Conservation (phyloP, 345 rosid species). For the Euphorbia peplus region DNA sequence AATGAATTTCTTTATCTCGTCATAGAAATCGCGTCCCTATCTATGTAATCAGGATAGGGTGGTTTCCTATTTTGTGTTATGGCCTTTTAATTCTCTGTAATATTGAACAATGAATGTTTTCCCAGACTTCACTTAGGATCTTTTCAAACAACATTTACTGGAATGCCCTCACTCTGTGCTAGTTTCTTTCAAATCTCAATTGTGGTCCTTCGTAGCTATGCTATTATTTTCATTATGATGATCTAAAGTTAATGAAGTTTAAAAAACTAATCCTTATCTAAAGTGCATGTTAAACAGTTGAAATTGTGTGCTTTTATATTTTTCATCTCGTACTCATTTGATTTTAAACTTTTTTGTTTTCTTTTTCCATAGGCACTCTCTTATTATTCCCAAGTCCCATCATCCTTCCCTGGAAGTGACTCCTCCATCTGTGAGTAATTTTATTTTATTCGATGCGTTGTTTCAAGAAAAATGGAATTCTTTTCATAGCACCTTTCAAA, state of each 20-base stretch:
- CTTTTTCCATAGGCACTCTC: constrained; percentile 66
- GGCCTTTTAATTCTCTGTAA: no score
- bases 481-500: background rate
- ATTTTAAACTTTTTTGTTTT: constrained; percentile 17
- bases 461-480: background rate
- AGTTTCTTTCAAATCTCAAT: background rate
- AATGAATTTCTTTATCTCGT: no score
- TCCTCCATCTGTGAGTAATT: constrained; percentile 81
- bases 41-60: no score
- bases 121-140: background rate
- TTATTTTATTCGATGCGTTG: constrained; percentile 8
- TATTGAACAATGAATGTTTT: background rate
- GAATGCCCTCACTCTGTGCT: background rate
- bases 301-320: background rate
- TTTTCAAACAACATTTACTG: background rate
- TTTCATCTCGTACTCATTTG: constrained; percentile 7
- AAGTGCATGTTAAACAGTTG: background rate
- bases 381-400: constrained; percentile 84
- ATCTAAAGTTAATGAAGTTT: background rate
- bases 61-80: no score
- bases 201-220: background rate
- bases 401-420: constrained; percentile 73
- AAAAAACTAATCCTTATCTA: background rate
- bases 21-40: no score
- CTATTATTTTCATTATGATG: background rate